Evolutionary conservation across 352 stramenopile genomes (phyloP), one percentile per base, ranked within the genome.

Genomic region (Phytopythium chamaehyphon): DNA sequence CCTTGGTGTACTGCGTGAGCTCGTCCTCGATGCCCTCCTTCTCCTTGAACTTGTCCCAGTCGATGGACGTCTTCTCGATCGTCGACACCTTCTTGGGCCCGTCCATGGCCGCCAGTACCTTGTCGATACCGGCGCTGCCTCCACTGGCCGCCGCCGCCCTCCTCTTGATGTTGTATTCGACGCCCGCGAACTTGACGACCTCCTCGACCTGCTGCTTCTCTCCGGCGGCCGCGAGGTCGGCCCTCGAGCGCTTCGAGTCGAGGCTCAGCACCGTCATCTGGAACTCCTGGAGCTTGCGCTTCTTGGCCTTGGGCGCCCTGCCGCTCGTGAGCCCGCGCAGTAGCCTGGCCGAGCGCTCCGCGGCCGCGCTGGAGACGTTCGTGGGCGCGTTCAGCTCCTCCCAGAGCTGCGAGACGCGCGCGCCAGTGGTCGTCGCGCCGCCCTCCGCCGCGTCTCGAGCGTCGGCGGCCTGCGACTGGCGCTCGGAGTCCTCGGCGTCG

Each of bases 41-140:
- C 36, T 93, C 73, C 63, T 98, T 98, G 75, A 98, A 98, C 21
- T 85, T 80, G 66, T 98, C 91, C 95, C 95, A 98, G 67, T 98
- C 95, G 15, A 96, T 65, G 28, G 77, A 95, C 35, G 93, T 95
- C 65, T 98, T 98, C 71, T 96, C 88, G 52, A 98, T 95, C 6
- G 93, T 98, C 10, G 88, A 96, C 7, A 97, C 73, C 61, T 97
- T 97, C 65, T 95, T 89, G 0, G 90, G 90, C 16, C 76, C 83
- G 38, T 95, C 82, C 28, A 98, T 56, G 23, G 91, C 71, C 31
- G 74, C 75, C 35, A 98, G 55, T 23, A 98, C 74, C 47, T 84
- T 59, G 60, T 98, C 93, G 47, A 97, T 59, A 0, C 71, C 78
- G 26, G 62, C 71, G 33, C 54, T 56, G 7, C 33, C 43, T 23